Base-by-base conservation (phyloP, 331 rosid genomes). In the Rosa hybrid region DNA sequence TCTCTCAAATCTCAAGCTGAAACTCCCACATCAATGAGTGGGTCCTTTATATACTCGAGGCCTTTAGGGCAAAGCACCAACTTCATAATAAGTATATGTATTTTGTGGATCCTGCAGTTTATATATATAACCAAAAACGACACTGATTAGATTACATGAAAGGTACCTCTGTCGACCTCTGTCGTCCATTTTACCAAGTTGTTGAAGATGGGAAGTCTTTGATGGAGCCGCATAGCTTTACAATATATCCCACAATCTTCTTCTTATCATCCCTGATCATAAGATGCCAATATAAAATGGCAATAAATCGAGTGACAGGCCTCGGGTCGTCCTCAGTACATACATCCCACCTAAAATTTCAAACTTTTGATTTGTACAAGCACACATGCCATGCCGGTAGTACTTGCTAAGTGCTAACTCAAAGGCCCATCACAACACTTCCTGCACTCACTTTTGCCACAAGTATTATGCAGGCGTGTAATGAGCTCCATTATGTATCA, bases 261-360 rank as follows among this genome's bases (percentile, higher is more conserved):
- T 60, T 14, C 2, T 23, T 17, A 34, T 62, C 9, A 49, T 74
- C 16, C 41, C 46, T 7, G 13, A 53, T 51, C 45, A 65, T 74
- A 53, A 59, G 49, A 11, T n/a, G 14, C 63, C 30, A 10, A 11
- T 30, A 34, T 8, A 48, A 8, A 62, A 80, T 57, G 38, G 48
- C 11, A 82, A 72, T 34, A 76, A 50, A 68, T 68, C 70, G 45
- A 56, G 11, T 11, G 71, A n/a, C 65, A 44, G 67, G 81, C 84
- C 68, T 63, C 76, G 16, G 20, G 86, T 77, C 78, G 34, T 53
- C 44, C 34, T 86, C 84, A 80, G 6, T 14, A 42, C 45, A 8
- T 9, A 4, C 18, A n/a, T 42, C 6, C 30, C 68, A 27, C 88
- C 82, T 8, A 80, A 56, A 54, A 51, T 5, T 11, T 21, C 69